Evolutionary conservation across 768 basidiomycete species (phyloP), one percentile per base, ranked within the genome.

Genomic region (Lentinus tigrinus): DNA sequence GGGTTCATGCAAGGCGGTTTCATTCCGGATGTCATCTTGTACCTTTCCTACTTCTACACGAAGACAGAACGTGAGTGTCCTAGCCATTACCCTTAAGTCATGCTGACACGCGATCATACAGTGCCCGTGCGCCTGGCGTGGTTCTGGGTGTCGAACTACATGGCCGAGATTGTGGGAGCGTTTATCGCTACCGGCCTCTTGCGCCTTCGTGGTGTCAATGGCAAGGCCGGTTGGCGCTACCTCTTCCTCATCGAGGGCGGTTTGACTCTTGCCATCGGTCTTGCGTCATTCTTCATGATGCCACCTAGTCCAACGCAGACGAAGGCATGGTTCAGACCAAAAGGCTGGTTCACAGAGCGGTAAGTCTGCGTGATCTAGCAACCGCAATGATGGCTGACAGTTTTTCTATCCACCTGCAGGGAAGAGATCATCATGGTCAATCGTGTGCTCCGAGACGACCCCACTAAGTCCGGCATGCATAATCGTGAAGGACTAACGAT

Each of bases 171-270:
- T 49, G 60, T 84, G 19, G 77, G 81, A 49, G 81, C 83, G 2
- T 89, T 91, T 69, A 65, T 89, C 9, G 88, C 85, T 0, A 83
- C 82, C 0, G 87, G 85, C 4, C 82, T 88, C 17, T 72, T 88
- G 16, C 69, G 71, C 47, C 74, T 85, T 55, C 75, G 82, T 8
- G 85, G 82, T 19, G 72, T 83, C 6, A 69, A 66, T 16, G 86
- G 85, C 0, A 71, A 74, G 31, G 80, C 77, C 26, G 84, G 85
- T 10, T 84, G 84, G 83, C 69, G 82, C 37, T 86, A 83, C 62
- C 74, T 85, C 2, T 85, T 84, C 69, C 74, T 83, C 6, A 73
- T 85, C 16, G 83, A 81, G 64, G 84, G 83, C 14, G 64, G 74
- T 21, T 46, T 82, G 9, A 85, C 85, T 0, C 70, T 83, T 10